Percentiles rank a stretch among this genome's conserved stretches.
These are phyloP conservation scores for Apiospora malaysiana DNA, from an alignment of 2,329 filamentous ascomycete genomes.

Conservation along the genomic window DNA sequence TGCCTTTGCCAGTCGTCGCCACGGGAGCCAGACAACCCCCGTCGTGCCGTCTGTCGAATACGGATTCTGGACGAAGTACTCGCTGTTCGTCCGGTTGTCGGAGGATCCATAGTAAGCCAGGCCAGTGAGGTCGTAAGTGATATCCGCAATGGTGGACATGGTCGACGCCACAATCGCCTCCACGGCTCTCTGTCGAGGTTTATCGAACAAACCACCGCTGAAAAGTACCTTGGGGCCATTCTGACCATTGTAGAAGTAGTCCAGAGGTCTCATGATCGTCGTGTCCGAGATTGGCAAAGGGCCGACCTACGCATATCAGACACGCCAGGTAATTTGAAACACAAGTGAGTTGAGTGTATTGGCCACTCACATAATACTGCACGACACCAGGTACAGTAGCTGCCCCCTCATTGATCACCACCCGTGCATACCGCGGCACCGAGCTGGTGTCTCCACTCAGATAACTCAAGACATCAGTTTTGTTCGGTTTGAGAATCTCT, in stretches of 20 bases:
- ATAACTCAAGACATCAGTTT: neutral
- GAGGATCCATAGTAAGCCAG: neutral
- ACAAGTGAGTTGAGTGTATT: neutral
- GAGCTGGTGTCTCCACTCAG: neutral
- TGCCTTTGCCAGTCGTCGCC: neutral
- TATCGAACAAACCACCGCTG: neutral
- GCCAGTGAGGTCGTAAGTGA: neutral
- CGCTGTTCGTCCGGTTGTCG: constrained; percentile 3
- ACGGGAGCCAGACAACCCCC: neutral
- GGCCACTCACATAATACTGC: neutral
- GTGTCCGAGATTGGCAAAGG: neutral
- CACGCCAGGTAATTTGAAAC: neutral
- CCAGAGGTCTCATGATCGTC: neutral
- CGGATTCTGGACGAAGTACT: neutral
- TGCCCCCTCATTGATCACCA: neutral
- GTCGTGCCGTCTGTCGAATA: constrained; percentile 4
- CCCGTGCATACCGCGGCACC: neutral
- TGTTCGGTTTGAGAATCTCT: neutral
- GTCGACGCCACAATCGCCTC: neutral
- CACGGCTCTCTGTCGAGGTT: neutral
- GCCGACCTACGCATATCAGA: neutral
- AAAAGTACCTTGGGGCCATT: neutral
- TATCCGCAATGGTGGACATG: neutral
- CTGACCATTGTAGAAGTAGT: neutral
- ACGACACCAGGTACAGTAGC: neutral